phyloP scores from a whole-genome alignment of 2,329 filamentous ascomycete genomes.

The Pseudogymnoascus pannorum region DNA sequence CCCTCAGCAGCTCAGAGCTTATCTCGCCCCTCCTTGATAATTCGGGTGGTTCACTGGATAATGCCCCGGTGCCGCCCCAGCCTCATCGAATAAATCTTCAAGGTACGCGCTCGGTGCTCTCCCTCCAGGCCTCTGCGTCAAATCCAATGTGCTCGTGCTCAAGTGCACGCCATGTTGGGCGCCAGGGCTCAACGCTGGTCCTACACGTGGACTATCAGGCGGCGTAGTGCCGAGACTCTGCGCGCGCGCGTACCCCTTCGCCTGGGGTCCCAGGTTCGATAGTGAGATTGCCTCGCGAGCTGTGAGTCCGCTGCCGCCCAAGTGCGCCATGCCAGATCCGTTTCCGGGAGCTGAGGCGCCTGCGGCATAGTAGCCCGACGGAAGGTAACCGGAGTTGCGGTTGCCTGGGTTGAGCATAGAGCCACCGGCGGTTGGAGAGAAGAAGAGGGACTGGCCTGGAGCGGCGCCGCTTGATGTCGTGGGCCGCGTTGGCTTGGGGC shows the following conservation, averaged over 20 bases:
- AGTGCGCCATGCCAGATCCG: conserved; percentile 28
- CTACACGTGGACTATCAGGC: conserved; percentile 56
- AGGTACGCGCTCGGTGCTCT: conserved; percentile 81
- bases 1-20: conserved; percentile 14
- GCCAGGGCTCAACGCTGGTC: conserved; percentile 17
- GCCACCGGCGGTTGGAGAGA: conserved; percentile 77
- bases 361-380: conserved; percentile 84
- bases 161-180: conserved; percentile 31
- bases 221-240: conserved; percentile 40
- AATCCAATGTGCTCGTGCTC: conserved; percentile 58
- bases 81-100: conserved; percentile 80
- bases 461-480: conserved; percentile 27
- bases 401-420: conserved; percentile 48
- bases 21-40: not conserved
- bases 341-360: conserved; percentile 35
- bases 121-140: conserved; percentile 53
- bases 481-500: conserved; percentile 27
- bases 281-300: conserved; percentile 44
- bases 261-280: conserved; percentile 46
- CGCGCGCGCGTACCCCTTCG: conserved; percentile 43
- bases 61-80: conserved; percentile 31
- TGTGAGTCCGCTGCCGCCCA: conserved; percentile 31
- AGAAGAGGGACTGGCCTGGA: conserved; percentile 58
- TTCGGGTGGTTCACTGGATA: conserved; percentile 8
- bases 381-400: conserved; percentile 74